Conservation (phyloP, 176 grass and related monocot genomes). For the bread wheat (Triticum aestivum) region IWGSC_CS_RefSeq_v2.1 NC_057804.1:70593987-70594486, state of each 20-base stretch:
- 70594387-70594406: no score
- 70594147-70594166: background rate
- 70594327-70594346: background rate
- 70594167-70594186: background rate
- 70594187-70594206: background rate
- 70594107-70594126: background rate
- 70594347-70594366: no score
- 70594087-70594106: background rate
- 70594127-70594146: background rate
- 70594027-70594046: background rate
- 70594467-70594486: background rate
- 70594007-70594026: no score
- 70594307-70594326: background rate
- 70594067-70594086: background rate
- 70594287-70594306: background rate
- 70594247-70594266: background rate
- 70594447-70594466: no score
- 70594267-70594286: background rate
- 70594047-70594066: background rate
- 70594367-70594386: no score
- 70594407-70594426: background rate
- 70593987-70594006: background rate
- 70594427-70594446: no score
- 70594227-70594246: background rate
- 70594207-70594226: background rate